Base-by-base conservation (phyloP, 805 yeast species). In the Starmerella tilneyi region DNA sequence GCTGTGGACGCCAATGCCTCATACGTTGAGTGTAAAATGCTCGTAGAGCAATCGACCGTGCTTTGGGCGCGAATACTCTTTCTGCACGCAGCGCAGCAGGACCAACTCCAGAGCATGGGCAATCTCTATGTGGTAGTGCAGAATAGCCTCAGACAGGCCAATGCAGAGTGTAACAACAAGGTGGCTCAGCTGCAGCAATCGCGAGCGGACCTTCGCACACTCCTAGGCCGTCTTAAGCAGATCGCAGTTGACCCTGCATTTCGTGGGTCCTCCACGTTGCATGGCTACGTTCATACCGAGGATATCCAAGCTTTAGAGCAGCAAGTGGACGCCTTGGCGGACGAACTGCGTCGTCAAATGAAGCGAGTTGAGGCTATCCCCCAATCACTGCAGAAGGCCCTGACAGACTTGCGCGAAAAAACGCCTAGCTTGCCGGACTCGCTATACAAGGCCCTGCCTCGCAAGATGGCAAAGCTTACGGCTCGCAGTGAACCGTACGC, bases 1-100 rank as follows among this genome's bases (percentile, higher is more conserved):
- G 76, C 83, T 43, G 66, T 67, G n/a, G 67, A 66, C 27, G 78
- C 81, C 16, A 72, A 71, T 53, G 52, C 55, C 17, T 56, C 61
- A 19, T 63, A 75, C 8, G 59, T 62, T 1, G 59, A 60, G 9
- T 64, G 71, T 2, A 58, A 62, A 27, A 57, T 55, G n/a, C 58
- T 64, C 12, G 60, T 74, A 8, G 65, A 64, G 27, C 52, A 57
- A 20, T 65, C 73, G 45, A 71, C 73, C 30, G 63, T 65, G 12
- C 57, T 62, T 32, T 59, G 71, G 52, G 69, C 74, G 3, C 68
- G 66, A 42, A 58, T 70, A 9, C 63, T 63, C 24, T 78, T 72
- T 52, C 56, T 74, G 35, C 57, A 67, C 19, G 68, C 64, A 33
- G 69, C 81, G 13, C 56, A 69, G 13, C 63, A 62, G 22, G 72